Evolutionary conservation across 495 filamentous ascomycete genomes (phyloP).

Genomic region (Opeltia flavorubescens): DNA sequence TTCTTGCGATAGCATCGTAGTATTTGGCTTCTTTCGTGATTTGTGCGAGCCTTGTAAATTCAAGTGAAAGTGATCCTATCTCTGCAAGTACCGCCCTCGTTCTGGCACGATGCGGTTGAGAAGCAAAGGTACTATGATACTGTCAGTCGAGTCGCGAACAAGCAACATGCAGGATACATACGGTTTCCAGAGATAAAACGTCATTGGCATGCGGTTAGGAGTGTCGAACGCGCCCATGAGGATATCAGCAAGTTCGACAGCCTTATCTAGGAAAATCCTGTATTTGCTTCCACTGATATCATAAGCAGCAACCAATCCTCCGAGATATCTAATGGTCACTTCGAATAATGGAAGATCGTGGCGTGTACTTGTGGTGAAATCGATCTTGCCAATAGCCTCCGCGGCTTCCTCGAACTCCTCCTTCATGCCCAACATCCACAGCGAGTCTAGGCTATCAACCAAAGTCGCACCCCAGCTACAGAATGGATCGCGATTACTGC

Average conservation of each 20-base stretch:
- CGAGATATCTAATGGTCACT: constrained; percentile 75
- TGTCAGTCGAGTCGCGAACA: not conserved
- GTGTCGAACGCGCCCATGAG: constrained; percentile 91
- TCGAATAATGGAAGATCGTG: constrained; percentile 71
- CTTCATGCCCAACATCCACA: constrained; percentile 92
- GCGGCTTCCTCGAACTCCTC: constrained; percentile 82
- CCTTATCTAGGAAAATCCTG: constrained; percentile 63
- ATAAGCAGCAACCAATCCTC: constrained; percentile 69
- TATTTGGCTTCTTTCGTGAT: constrained; percentile 77
- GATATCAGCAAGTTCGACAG: constrained; percentile 74
- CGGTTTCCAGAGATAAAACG: constrained; percentile 79
- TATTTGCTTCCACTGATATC: constrained; percentile 63
- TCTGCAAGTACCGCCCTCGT: constrained; percentile 59
- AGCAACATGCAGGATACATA: constrained; percentile 21
- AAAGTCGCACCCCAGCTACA: constrained; percentile 91
- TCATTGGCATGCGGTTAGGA: constrained; percentile 84
- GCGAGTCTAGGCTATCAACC: constrained; percentile 82
- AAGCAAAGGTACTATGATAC: constrained; percentile 35
- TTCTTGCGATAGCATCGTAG: constrained; percentile 88
- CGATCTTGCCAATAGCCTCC: constrained; percentile 60
- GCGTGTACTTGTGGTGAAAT: constrained; percentile 63
- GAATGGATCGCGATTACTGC: constrained; percentile 56
- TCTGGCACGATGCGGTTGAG: constrained; percentile 51
- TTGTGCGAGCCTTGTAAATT: constrained; percentile 89
- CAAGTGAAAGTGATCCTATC: constrained; percentile 78